Conservation (phyloP, 1,139 yeast genomes). For the Pichia sp. region DNA sequence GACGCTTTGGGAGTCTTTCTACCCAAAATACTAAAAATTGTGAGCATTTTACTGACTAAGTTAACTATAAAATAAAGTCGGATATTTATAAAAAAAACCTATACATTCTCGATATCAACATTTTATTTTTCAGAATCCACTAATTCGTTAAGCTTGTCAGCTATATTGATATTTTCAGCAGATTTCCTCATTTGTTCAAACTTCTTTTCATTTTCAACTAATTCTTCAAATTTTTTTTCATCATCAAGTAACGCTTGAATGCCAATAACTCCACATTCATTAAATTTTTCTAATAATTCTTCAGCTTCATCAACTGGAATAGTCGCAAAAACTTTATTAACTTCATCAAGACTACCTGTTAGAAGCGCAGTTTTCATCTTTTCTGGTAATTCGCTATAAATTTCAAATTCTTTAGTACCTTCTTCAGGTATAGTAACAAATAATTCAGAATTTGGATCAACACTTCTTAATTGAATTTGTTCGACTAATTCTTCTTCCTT, state of each 20-base stretch:
- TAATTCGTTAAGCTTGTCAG: constrained; percentile 9
- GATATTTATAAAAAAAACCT: too few relatives aligned
- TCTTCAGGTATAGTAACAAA: constrained; percentile 63
- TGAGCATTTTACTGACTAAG: too few relatives aligned
- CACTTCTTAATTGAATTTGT: constrained; percentile 77
- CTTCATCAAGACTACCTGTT: constrained; percentile 65
- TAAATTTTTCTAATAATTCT: constrained; percentile 61
- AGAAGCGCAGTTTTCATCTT: constrained; percentile 72
- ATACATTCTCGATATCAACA: too few relatives aligned
- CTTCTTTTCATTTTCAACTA: constrained; percentile 38
- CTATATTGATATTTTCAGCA: constrained; percentile 12
- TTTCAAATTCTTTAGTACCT: constrained; percentile 46
- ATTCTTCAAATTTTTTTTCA: constrained; percentile 57
- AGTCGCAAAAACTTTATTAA: constrained; percentile 77
- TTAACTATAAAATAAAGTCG: too few relatives aligned
- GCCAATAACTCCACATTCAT: constrained; percentile 78
- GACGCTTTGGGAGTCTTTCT: too few relatives aligned
- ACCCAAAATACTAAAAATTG: too few relatives aligned
- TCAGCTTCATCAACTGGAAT: constrained; percentile 80
- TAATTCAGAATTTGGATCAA: constrained; percentile 78
- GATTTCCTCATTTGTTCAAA: constrained; percentile 15
- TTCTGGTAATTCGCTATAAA: constrained; percentile 52
- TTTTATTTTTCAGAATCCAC: background rate
- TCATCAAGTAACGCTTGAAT: constrained; percentile 73
- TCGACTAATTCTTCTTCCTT: constrained; percentile 54